Base-by-base conservation (phyloP, 2,329 filamentous ascomycete genomes). In the Rutstroemia sp. region DNA sequence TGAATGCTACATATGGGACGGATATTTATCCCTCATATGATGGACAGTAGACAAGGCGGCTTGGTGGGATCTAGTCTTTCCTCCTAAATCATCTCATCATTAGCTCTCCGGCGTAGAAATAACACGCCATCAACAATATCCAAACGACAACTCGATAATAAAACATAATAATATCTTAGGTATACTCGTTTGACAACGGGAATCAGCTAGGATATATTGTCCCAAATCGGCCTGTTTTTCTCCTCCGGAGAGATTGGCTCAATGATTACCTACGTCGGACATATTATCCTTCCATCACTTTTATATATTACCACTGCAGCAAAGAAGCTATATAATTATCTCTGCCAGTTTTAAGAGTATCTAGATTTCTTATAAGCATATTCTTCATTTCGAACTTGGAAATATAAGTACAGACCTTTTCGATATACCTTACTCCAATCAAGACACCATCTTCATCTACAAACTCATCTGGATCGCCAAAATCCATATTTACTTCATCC, bases 1-100 rank as follows among this genome's bases (percentile, higher is more conserved):
- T 87, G 50, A 87, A 87, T 63, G 68, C 73, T 2, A 86, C 83
- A 0, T 86, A 79, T 59, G 81, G 82, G 1, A 61, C 65, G 3
- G 82, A 86, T 65, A 57, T 60, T 27, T 86, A 87, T 65, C 73
- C 75, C 4, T 4, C 17, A 14, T 21, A 17, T 42, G 49, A 52
- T 34, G 39, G 49, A 9, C 19, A 52, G 14, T 7, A 48, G n/a
- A n/a, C 9, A 12, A 34, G 30, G 12, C 12, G 30, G 30, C 30
- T 34, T 27, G 7, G 25, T 27, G 6, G 25, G 25, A 3, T 27
- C 25, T 5, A 5, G 7, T 3, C 25, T 27, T 27, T 5, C 4
- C 21, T 23, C 21, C 21, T 23, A 4, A 23, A 23, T 23, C 21
- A 4, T 23, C 21, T 2, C 4, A 23, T 2, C 21, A 23, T 23